Conservation (phyloP, 192 early-diverging fungal species). For the Coemansia sp. region DNA sequence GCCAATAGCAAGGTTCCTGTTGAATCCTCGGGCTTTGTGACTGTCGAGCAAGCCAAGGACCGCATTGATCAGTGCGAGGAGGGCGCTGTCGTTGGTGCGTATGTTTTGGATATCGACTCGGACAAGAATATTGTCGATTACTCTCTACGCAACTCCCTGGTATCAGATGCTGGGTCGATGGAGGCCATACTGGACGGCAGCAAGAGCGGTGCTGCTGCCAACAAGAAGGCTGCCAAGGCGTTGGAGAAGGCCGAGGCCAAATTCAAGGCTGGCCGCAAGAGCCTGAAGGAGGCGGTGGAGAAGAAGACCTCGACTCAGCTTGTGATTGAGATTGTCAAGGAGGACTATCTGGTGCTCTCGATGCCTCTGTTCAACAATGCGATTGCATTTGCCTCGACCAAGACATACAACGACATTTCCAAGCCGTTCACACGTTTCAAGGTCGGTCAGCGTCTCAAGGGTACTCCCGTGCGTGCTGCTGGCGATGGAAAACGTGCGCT, state of each 20-base stretch:
- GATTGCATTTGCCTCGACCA: slow-evolving; percentile 58
- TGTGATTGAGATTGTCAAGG: slow-evolving; percentile 71
- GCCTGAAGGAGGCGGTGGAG: slow-evolving; percentile 26
- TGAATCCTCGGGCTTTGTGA: slow-evolving; percentile 57
- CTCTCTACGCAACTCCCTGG: slow-evolving; percentile 48
- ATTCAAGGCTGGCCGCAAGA: slow-evolving; percentile 14
- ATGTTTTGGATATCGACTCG: slow-evolving; percentile 67
- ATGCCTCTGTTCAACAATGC: slow-evolving; percentile 55
- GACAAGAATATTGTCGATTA: slow-evolving; percentile 65
- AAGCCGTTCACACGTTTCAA: slow-evolving; percentile 62
- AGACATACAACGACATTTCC: slow-evolving; percentile 58
- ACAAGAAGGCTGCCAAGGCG: slow-evolving; percentile 29
- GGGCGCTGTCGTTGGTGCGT: slow-evolving; percentile 52
- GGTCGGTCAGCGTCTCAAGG: slow-evolving; percentile 54
- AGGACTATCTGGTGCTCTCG: slow-evolving; percentile 70
- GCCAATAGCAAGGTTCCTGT: slow-evolving; percentile 13
- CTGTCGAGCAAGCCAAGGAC: slow-evolving; percentile 55
- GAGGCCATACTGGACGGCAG: not conserved
- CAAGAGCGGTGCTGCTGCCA: slow-evolving; percentile 12
- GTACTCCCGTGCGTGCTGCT: slow-evolving; percentile 32
- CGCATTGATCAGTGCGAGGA: slow-evolving; percentile 41
- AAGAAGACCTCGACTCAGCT: slow-evolving; percentile 45
- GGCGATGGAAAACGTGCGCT: slow-evolving; percentile 37
- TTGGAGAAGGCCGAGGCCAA: slow-evolving; percentile 5
- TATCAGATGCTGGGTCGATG: slow-evolving; percentile 1